These are phyloP conservation scores for Atkinsonella hypoxylon DNA, from an alignment of 2,329 filamentous ascomycete genomes.

Conservation along the genomic window DNA sequence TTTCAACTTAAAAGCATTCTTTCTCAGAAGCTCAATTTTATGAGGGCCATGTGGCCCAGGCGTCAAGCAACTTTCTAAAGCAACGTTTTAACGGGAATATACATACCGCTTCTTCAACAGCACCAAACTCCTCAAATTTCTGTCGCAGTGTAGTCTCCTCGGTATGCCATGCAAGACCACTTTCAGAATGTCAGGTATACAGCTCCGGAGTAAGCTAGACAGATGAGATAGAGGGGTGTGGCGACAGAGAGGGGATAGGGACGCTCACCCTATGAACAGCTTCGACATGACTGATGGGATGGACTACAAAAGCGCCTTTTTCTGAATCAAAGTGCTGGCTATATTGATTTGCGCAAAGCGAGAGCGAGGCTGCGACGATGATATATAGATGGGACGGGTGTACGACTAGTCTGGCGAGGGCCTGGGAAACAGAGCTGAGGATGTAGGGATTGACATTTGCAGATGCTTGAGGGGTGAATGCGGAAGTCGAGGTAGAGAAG, in stretches of 20 bases:
- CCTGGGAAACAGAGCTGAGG: neutral
- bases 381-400: neutral
- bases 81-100: conserved; percentile 4
- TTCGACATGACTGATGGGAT: conserved; percentile 59
- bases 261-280: conserved; percentile 79
- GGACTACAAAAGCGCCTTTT: conserved; percentile 4
- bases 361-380: neutral
- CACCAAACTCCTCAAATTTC: conserved; percentile 88
- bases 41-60: neutral
- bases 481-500: conserved; percentile 4
- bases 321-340: neutral
- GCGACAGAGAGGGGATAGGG: conserved; percentile 2
- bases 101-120: conserved; percentile 91
- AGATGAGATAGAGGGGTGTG: neutral
- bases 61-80: neutral
- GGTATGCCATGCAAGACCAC: conserved; percentile 97
- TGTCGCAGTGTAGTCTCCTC: conserved; percentile 75
- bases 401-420: neutral
- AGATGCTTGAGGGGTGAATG: conserved; percentile 1
- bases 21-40: neutral
- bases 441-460: conserved; percentile 6
- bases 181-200: conserved; percentile 24
- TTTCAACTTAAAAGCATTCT: neutral
- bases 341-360: conserved; percentile 5
- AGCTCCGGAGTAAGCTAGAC: neutral